Evolutionary conservation across 192 early-diverging fungal genomes (phyloP).

Genomic region (Paraglomus brasilianum): DNA sequence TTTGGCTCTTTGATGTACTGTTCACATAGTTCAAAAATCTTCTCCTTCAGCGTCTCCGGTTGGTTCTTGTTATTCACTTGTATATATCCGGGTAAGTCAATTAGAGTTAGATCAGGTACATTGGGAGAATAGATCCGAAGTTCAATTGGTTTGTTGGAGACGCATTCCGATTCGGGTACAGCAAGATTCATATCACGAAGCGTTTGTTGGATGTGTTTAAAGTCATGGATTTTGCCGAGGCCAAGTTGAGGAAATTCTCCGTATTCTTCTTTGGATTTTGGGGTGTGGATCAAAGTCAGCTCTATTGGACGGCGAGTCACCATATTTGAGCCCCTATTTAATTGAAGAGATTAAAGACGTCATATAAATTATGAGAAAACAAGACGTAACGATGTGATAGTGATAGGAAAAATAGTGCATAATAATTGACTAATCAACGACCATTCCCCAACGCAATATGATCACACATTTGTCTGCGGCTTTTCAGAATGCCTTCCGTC

Average conservation of each 20-base stretch:
- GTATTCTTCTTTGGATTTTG: conserved; percentile 71
- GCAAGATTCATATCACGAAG: conserved; percentile 93
- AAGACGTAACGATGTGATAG: not conserved
- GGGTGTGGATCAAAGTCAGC: conserved; percentile 80
- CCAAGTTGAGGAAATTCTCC: conserved; percentile 84
- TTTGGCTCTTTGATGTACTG: conserved; percentile 79
- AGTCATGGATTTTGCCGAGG: conserved; percentile 87
- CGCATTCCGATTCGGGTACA: conserved; percentile 89
- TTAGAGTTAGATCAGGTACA: conserved; percentile 79
- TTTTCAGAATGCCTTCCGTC: not conserved
- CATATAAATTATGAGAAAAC: not conserved
- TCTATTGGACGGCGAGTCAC: conserved; percentile 83
- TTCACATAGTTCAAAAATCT: conserved; percentile 82
- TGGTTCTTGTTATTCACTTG: conserved; percentile 82
- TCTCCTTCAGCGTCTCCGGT: conserved; percentile 71
- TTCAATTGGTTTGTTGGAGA: conserved; percentile 81
- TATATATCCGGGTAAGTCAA: conserved; percentile 86
- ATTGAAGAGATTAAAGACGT: not conserved
- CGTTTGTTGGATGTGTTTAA: conserved; percentile 87
- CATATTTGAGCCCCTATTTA: conserved; percentile 70
- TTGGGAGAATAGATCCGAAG: conserved; percentile 81
- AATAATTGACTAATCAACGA: too few relatives aligned
- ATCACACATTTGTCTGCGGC: too few relatives aligned
- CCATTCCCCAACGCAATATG: too few relatives aligned
- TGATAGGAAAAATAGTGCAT: not conserved